phyloP scores from a whole-genome alignment of 805 yeast species.

The Candida ipomoeae region DNA sequence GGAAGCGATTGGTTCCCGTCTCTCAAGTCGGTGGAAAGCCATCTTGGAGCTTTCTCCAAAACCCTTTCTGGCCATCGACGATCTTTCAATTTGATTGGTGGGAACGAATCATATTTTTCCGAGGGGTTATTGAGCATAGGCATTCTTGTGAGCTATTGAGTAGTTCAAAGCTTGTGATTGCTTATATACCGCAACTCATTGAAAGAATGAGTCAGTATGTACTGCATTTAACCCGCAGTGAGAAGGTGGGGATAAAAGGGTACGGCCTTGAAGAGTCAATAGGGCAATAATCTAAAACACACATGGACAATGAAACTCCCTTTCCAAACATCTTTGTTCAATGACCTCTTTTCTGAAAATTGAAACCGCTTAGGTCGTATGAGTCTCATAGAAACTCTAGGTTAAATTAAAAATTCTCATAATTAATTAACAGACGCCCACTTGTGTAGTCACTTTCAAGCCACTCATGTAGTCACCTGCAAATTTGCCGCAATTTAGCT shows the following conservation, averaged over 20 bases:
- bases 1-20: constrained; percentile 85
- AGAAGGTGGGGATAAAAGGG: constrained; percentile 2
- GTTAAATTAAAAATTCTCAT: background rate
- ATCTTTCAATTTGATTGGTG: constrained; percentile 51
- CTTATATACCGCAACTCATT: background rate
- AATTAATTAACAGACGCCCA: background rate
- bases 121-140: constrained; percentile 54
- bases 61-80: constrained; percentile 68
- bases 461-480: background rate
- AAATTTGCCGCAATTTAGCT: background rate
- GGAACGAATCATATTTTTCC: constrained; percentile 55
- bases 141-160: constrained; percentile 6
- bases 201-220: constrained; percentile 1
- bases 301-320: background rate
- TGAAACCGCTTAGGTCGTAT: no score
- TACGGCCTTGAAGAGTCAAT: background rate
- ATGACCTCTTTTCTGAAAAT: background rate
- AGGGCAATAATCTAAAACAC: background rate
- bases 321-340: background rate
- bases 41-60: constrained; percentile 64
- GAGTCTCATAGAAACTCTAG: background rate
- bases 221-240: constrained; percentile 1
- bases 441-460: background rate
- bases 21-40: constrained; percentile 79
- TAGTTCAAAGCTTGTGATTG: background rate